Base-by-base conservation (phyloP, 495 filamentous ascomycete genomes). In the Jackrogersella minutella region DNA sequence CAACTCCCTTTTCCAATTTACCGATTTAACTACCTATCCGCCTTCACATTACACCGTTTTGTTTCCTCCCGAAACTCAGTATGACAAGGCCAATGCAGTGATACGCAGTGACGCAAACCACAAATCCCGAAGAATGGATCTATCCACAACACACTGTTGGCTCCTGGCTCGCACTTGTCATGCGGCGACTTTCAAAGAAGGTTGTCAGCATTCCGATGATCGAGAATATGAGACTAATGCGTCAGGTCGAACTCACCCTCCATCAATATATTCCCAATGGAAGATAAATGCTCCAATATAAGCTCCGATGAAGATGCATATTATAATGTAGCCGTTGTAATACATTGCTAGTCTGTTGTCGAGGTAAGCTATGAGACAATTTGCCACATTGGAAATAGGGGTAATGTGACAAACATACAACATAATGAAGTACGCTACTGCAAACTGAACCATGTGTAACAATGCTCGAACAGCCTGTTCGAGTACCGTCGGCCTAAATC, bases 361-460 rank as follows among this genome's bases (percentile, higher is more conserved):
- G 9, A 19, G 17, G 14, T 66, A 31, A 58, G 63, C 43, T 17
- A 3, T 34, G 1, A 21, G 19, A 16, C n/a, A 55, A 1, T 4
- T 46, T 24, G 24, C 8, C 21, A 3, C 11, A 21, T 14, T 11
- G 5, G 16, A 14, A n/a, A 16, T 34, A 5, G 5, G 0, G 4
- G 31, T 24, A 22, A 14, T 26, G 14, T 51, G 11, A 5, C 4
- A 8, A 17, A 67, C 66, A 24, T 61, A 69, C 69, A 91, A 72
- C 88, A 91, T 90, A 61, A 91, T 71, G 62, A 91, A 83, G 72
- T 91, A 92, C n/a, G 87, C 87, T n/a, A 90, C 85, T 0, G 84
- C 86, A 70, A 91, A 90, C 67, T 90, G 87, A 14, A 84, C 11
- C 81, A 84, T 87, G 69, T 91, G 86, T 24, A 92, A 58, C 39